Percentiles rank a stretch among this genome's conserved stretches.
These are phyloP conservation scores for Capronia epimyces DNA, from an alignment of 2,329 filamentous ascomycete genomes.

Conservation along the genomic window DNA sequence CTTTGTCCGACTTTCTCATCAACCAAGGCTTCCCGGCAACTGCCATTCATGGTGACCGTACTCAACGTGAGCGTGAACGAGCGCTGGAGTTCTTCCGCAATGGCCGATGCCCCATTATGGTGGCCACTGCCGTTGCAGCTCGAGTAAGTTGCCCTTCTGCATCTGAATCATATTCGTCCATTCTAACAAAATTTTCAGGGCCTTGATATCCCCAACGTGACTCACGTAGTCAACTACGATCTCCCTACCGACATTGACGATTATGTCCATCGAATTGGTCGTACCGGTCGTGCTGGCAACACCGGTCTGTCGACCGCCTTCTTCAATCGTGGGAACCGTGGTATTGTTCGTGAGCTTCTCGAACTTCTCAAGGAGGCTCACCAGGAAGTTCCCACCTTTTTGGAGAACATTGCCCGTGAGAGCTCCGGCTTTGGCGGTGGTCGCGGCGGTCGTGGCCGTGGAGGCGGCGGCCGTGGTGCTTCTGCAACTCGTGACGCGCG, in stretches of 20 bases:
- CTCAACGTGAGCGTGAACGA: conserved; percentile 96
- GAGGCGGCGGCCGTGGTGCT: conserved; percentile 61
- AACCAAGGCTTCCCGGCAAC: conserved; percentile 98
- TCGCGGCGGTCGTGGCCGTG: conserved; percentile 59
- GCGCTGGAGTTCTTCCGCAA: conserved; percentile 97
- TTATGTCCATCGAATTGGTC: conserved; percentile 98
- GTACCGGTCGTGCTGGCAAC: conserved; percentile 99
- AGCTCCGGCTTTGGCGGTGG: conserved; percentile 74
- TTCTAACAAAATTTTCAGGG: too few species aligned
- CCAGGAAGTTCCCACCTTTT: conserved; percentile 88
- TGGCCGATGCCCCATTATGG: conserved; percentile 88
- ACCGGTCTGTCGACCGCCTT: conserved; percentile 97
- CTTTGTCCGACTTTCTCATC: conserved; percentile 94
- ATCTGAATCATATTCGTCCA: too few species aligned
- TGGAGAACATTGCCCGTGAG: conserved; percentile 96
- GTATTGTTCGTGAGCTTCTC: conserved; percentile 90
- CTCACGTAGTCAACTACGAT: conserved; percentile 98
- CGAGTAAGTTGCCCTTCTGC: too few species aligned
- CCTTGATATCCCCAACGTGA: conserved; percentile 93
- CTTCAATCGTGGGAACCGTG: conserved; percentile 99
- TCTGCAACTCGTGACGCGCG: conserved; percentile 81
- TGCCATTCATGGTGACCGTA: conserved; percentile 97
- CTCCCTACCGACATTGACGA: conserved; percentile 98
- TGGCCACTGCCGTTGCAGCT: conserved; percentile 93
- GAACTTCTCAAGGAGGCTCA: conserved; percentile 99